Conservation (phyloP, 192 early-diverging fungal genomes). For the Pecoramyces ruminantium region DNA sequence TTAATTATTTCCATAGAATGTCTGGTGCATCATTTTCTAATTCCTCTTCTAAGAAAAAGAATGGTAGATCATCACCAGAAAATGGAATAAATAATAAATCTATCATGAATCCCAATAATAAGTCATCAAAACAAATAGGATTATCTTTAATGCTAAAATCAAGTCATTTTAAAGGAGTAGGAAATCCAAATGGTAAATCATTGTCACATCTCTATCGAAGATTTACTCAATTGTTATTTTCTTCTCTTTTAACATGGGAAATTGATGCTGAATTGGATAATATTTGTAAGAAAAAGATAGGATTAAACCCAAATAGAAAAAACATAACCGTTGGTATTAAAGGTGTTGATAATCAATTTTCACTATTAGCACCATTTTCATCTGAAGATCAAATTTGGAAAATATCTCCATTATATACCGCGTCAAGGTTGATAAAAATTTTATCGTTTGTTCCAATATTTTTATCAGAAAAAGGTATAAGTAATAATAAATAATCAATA, state of each 20-base stretch:
- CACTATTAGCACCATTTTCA: constrained; percentile 28
- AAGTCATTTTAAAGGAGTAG: neutral
- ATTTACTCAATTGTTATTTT: constrained; percentile 8
- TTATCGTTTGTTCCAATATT: constrained; percentile 31
- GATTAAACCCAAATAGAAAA: constrained; percentile 3
- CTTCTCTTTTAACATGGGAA: constrained; percentile 27
- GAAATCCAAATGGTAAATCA: constrained; percentile 1
- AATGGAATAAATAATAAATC: neutral
- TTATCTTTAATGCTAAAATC: constrained; percentile 2
- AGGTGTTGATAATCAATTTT: constrained; percentile 49
- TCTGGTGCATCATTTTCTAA: constrained; percentile 10
- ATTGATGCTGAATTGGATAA: constrained; percentile 27
- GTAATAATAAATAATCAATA: no score
- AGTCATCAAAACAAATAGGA: neutral
- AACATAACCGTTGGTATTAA: constrained; percentile 25
- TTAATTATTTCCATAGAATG: constrained; percentile 6
- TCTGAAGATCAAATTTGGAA: constrained; percentile 24
- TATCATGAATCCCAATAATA: neutral
- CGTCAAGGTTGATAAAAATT: constrained; percentile 45
- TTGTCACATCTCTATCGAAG: constrained; percentile 10
- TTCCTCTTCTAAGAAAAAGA: constrained; percentile 3
- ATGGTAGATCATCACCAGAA: constrained; percentile 1
- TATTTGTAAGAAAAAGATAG: constrained; percentile 14
- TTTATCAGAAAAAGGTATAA: constrained; percentile 21
- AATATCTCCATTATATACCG: constrained; percentile 45